Base-by-base conservation (phyloP, 2,329 filamentous ascomycete species). In the Diatrype stigma region DNA sequence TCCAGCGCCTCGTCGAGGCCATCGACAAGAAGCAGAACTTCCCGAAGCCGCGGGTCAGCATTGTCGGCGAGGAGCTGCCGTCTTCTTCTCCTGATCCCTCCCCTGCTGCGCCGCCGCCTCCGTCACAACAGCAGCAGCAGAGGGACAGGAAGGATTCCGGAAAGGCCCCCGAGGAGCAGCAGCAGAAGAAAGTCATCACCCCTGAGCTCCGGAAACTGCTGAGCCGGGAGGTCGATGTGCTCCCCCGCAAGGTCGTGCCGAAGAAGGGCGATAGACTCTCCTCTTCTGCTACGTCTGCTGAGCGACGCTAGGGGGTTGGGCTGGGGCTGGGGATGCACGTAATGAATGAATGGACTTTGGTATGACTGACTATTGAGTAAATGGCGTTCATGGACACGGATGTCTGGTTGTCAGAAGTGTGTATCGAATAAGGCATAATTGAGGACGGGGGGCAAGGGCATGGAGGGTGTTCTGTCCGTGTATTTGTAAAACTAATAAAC, bases 21-120 rank as follows among this genome's bases (percentile, higher is more conserved):
- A 86, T 96, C 34, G 95, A 99, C 70, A 93, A 94, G 73, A 95
- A 94, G 69, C 79, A 86, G 47, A 91, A 89, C 63, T 95, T 96
- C 60, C 91, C 91, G 0, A 73, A 76, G 0, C 83, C 79, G 51
- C 65, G 72, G 63, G 42, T 30, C 10, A 30, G 26, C 10, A 10
- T 30, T 30, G 26, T 56, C 49, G 48, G 48, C 56, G 46, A 56
- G 50, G 48, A 50, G 49, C 45, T 59, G 45, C 46, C 52, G n/a
- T 47, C 61, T 16, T 32, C 60, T 16, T 50, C 63, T 50, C 5
- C 59, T 38, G 51, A n/a, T n/a, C n/a, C 58, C 42, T 21, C 28
- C 23, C 10, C 54, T 32, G 14, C 58, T n/a, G 8, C 49, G n/a
- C 42, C 52, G 28, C 38, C 53, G 16, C 22, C 53, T 7, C 35